Conservation (phyloP, 257 asterid species). For the Linaria vulgaris region DNA sequence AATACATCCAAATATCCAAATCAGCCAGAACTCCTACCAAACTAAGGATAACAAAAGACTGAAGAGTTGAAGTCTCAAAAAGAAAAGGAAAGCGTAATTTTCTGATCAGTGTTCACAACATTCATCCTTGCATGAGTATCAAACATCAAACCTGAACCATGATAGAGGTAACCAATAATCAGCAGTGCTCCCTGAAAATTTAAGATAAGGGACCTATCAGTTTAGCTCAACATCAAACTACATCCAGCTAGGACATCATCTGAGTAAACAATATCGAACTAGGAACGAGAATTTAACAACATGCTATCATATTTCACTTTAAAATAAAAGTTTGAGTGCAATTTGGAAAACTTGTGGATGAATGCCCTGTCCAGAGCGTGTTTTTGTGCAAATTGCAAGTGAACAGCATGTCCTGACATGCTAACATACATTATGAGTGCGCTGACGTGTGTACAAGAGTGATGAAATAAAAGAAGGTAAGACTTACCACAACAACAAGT, state of each 20-base stretch:
- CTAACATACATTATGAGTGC: too few species aligned
- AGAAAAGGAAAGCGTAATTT: not conserved
- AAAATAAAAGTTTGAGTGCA: too few species aligned
- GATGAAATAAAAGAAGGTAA: constrained; percentile 14
- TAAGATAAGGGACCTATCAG: not conserved
- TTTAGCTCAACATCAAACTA: not conserved
- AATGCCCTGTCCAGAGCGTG: too few species aligned
- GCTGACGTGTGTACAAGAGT: too few species aligned
- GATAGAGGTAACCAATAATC: constrained; percentile 16
- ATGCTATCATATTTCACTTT: too few species aligned
- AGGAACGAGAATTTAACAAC: too few species aligned
- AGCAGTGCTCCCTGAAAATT: constrained; percentile 17
- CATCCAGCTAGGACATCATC: too few species aligned
- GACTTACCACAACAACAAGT: constrained; percentile 70
- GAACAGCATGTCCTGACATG: too few species aligned
- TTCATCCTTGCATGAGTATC: not conserved
- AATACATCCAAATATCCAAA: not conserved
- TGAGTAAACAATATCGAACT: too few species aligned
- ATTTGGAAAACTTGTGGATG: too few species aligned
- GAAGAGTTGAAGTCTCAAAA: too few species aligned
- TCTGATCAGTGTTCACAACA: constrained; percentile 12
- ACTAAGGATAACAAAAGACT: not conserved
- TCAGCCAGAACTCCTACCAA: not conserved
- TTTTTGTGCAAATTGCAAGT: too few species aligned
- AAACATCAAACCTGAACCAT: not conserved